Base-by-base conservation (phyloP, 768 basidiomycete genomes). In the Podaxis sp. region DNA sequence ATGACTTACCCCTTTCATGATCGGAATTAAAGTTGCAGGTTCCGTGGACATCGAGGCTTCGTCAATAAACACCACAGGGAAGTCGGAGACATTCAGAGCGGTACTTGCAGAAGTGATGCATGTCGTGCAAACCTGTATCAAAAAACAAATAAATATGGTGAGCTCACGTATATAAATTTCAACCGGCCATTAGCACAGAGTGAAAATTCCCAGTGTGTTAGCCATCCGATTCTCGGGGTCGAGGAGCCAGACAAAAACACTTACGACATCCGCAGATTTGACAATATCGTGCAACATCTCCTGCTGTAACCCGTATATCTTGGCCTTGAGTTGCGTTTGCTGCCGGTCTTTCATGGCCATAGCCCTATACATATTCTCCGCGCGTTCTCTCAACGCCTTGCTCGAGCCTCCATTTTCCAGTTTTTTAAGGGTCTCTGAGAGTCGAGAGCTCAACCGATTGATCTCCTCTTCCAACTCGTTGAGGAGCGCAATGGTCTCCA, bases 31-130 rank as follows among this genome's bases (percentile, higher is more conserved):
- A 19, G 93, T 91, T 24, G 93, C 89, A 11, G 95, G 94, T 74
- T 98, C 95, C 2, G 94, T 96, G 36, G 92, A 94, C 94, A 97
- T 96, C 7, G 92, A 93, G 1, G 96, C 96, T 74, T 98, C 95
- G 70, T 98, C 96, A 13, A 97, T 75, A 68, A 96, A 95, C 1
- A 97, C 94, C 36, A 96, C 85, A 2, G 95, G 95, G 69, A 97
- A 96, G 71, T 97, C 96, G 17, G 86, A 80, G 6, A 88, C 82
- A 63, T 85, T 85, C 58, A 95, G 74, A 0, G 85, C 79, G 19
- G 75, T 72, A 22, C 85, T 86, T 9, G 87, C 91, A 13, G 93
- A 84, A 0, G 91, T 88, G 55, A 96, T 85, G 71, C 92, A 94
- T 2, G 94, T 96, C 12, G 94, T 92, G 72, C 94, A 95, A 60